phyloP scores from a whole-genome alignment of 2,329 filamentous ascomycete species.

The Hymenoscyphus albidus region DNA sequence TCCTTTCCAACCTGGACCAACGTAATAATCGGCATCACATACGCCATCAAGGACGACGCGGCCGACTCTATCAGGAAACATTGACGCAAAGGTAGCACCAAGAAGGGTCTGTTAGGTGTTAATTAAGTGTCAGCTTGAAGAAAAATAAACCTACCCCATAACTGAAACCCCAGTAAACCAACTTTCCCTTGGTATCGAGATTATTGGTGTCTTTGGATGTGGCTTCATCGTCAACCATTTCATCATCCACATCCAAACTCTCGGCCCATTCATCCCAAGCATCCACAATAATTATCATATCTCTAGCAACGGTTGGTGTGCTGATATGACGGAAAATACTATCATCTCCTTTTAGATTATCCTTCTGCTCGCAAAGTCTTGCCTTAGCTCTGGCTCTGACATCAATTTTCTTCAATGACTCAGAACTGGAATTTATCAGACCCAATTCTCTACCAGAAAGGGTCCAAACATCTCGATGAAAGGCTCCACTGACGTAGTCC shows the following conservation, averaged over 20 bases:
- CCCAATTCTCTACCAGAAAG: constrained; percentile 31
- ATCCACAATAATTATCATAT: constrained; percentile 38
- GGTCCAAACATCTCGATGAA: constrained; percentile 23
- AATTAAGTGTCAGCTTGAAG: neutral
- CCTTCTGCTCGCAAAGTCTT: constrained; percentile 39
- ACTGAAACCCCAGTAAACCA: constrained; percentile 48
- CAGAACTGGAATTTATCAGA: constrained; percentile 45
- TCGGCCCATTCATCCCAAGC: constrained; percentile 32
- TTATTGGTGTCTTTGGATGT: neutral
- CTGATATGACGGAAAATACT: constrained; percentile 31
- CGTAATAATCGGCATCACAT: constrained; percentile 28
- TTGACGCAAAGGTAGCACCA: constrained; percentile 40
- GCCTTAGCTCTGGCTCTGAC: constrained; percentile 42
- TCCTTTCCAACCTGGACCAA: constrained; percentile 41
- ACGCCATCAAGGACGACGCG: constrained; percentile 36
- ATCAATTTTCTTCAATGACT: constrained; percentile 44
- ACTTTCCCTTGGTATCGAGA: constrained; percentile 19
- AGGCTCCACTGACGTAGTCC: constrained; percentile 41
- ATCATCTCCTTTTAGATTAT: constrained; percentile 26
- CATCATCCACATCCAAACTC: neutral
- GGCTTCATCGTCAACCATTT: neutral
- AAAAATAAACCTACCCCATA: constrained; percentile 37
- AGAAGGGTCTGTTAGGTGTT: constrained; percentile 5
- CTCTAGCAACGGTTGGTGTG: constrained; percentile 36
- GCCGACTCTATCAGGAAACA: constrained; percentile 40